phyloP scores from a whole-genome alignment of 441 rosid species.

The Euphorbia celastroides region DNA sequence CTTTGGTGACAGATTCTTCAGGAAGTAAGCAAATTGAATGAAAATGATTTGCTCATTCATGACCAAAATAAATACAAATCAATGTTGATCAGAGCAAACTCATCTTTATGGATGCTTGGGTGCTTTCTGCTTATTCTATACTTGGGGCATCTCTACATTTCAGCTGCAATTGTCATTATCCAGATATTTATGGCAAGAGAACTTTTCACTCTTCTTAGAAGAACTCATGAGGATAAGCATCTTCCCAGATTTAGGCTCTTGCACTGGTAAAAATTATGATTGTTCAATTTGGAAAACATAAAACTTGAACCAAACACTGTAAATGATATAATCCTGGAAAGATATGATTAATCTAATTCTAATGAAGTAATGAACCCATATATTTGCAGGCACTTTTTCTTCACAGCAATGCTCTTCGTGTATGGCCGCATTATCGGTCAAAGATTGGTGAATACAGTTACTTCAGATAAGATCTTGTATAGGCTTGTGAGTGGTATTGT shows the following conservation, averaged over 20 bases:
- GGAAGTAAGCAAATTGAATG: constrained; percentile 50
- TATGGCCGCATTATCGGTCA: constrained; percentile 89
- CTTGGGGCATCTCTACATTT: constrained; percentile 88
- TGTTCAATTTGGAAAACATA: background rate
- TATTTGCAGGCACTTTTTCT: constrained; percentile 76
- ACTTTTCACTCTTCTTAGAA: constrained; percentile 70
- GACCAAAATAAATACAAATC: constrained; percentile 69
- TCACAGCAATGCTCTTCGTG: constrained; percentile 84
- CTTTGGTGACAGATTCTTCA: constrained; percentile 36
- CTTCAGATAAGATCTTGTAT: constrained; percentile 62
- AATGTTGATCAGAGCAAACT: constrained; percentile 59
- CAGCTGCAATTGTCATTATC: constrained; percentile 82
- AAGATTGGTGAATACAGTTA: constrained; percentile 69
- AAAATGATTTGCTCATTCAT: constrained; percentile 50
- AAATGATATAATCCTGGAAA: background rate
- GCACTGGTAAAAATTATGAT: constrained; percentile 48
- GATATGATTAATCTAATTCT: background rate
- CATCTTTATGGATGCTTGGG: constrained; percentile 91
- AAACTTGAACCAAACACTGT: background rate
- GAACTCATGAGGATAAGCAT: constrained; percentile 67
- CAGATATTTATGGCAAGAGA: constrained; percentile 86
- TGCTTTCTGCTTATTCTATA: constrained; percentile 65
- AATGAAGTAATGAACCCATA: background rate
- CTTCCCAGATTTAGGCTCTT: constrained; percentile 90
- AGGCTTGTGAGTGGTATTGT: constrained; percentile 60